Percentiles rank a stretch among this genome's conserved stretches.
Evolutionary conservation across 768 basidiomycete species (phyloP).

Genomic region (Pisolithus sp.): DNA sequence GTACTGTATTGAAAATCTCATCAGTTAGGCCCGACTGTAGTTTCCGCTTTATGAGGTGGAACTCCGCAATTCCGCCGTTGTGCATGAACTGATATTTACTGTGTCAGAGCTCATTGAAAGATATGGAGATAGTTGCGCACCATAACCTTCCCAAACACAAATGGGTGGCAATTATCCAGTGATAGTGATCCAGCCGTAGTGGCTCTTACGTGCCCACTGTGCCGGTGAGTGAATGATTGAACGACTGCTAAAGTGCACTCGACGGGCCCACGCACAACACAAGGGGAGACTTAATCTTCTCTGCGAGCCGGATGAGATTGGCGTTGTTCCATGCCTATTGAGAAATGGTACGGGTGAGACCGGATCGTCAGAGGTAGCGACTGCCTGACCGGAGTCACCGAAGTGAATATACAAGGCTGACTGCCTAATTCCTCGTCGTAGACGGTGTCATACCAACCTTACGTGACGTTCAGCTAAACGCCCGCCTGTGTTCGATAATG

Average conservation of each 20-base stretch:
- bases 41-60: conserved; percentile 70
- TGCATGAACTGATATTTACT: conserved; percentile 76
- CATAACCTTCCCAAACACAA: conserved; percentile 88
- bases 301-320: conserved; percentile 88
- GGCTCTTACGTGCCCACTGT: conserved; percentile 85
- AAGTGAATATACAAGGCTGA: conserved; percentile 94
- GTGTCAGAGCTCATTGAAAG: background rate
- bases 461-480: background rate
- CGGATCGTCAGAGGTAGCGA: background rate
- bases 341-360: conserved; percentile 6
- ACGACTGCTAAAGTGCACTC: background rate
- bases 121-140: conserved; percentile 32
- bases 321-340: conserved; percentile 92
- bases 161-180: conserved; percentile 93
- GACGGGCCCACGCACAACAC: conserved; percentile 66
- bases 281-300: conserved; percentile 93
- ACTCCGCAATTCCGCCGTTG: conserved; percentile 90
- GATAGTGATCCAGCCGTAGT: conserved; percentile 91
- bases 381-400: conserved; percentile 71
- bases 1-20: conserved; percentile 77
- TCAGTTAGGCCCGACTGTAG: conserved; percentile 75
- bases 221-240: conserved; percentile 1
- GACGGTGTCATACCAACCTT: conserved; percentile 92
- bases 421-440: conserved; percentile 76
- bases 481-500: background rate